Conservation (phyloP, 139 green algal genomes). For the Coelastrella sp. region DNA sequence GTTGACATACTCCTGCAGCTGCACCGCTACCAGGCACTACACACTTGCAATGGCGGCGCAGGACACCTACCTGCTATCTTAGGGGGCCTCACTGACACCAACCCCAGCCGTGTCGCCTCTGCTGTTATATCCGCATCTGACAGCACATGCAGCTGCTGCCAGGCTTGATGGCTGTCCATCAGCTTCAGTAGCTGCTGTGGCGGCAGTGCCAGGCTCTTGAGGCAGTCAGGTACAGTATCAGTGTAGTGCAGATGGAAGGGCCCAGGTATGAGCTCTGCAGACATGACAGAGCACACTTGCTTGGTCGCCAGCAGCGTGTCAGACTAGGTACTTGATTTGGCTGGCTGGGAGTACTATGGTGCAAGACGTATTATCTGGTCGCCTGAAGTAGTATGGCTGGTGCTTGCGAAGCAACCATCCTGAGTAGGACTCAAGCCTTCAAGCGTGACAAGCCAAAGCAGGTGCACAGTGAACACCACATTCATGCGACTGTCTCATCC, state of each 20-base stretch:
- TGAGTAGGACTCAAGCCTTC: too few relatives aligned
- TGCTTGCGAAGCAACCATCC: too few relatives aligned
- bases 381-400: too few relatives aligned
- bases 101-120: neutral
- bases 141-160: slow-evolving; percentile 32
- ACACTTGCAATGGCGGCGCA: too few relatives aligned
- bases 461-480: too few relatives aligned
- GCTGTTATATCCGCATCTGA: slow-evolving; percentile 28
- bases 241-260: slow-evolving; percentile 3
- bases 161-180: neutral
- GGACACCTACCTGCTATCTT: neutral
- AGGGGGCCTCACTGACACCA: slow-evolving; percentile 19
- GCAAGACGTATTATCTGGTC: neutral
- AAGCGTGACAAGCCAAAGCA: too few relatives aligned
- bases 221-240: neutral
- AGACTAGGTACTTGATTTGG: neutral
- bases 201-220: neutral
- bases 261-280: slow-evolving; percentile 25
- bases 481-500: too few relatives aligned
- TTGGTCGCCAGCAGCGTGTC: neutral
- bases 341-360: neutral
- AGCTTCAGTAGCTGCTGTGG: slow-evolving; percentile 20
- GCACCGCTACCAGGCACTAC: neutral
- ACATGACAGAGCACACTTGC: too few relatives aligned
- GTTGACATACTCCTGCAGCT: too few relatives aligned